Percentiles rank a stretch among this genome's conserved stretches.
Conservation (phyloP, 345 rosid species). For the Cardamine occulta region DNA sequence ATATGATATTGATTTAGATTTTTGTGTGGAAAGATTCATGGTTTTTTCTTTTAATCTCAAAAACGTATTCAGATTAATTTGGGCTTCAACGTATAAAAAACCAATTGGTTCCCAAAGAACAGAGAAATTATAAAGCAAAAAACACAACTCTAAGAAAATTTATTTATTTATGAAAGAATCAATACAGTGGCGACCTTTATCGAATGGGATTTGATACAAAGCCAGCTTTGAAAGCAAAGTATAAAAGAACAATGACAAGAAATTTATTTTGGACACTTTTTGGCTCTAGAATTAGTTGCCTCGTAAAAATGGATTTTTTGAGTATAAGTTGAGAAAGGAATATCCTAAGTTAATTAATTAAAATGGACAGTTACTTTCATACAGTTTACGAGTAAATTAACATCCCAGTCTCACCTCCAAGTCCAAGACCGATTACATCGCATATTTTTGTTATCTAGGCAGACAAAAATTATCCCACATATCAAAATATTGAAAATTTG, state of each 20-base stretch:
- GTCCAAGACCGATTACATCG: background rate
- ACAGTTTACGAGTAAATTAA: slow-evolving; percentile 1
- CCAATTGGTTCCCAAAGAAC: background rate
- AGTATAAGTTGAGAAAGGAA: slow-evolving; percentile 42
- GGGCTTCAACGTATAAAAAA: background rate
- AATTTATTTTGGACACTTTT: background rate
- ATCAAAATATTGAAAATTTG: background rate
- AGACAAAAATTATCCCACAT: slow-evolving; percentile 10
- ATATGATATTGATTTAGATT: slow-evolving; percentile 1
- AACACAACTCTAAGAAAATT: background rate
- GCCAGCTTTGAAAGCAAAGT: slow-evolving; percentile 40
- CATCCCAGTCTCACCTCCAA: slow-evolving; percentile 8
- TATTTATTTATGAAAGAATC: slow-evolving; percentile 1
- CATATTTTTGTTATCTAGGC: background rate
- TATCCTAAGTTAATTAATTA: slow-evolving; percentile 8
- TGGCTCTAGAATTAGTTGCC: slow-evolving; percentile 19
- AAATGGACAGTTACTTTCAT: background rate
- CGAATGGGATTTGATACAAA: slow-evolving; percentile 33
- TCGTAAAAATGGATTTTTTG: slow-evolving; percentile 5
- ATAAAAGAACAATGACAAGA: slow-evolving; percentile 28
- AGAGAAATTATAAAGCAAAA: background rate
- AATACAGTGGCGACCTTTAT: slow-evolving; percentile 7
- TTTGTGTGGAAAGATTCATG: background rate
- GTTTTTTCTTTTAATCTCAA: background rate
- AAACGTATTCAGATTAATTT: background rate